Evolutionary conservation across 345 rosid species (phyloP), one percentile per base, ranked within the genome.

Genomic region (Citrus unshiu): DNA sequence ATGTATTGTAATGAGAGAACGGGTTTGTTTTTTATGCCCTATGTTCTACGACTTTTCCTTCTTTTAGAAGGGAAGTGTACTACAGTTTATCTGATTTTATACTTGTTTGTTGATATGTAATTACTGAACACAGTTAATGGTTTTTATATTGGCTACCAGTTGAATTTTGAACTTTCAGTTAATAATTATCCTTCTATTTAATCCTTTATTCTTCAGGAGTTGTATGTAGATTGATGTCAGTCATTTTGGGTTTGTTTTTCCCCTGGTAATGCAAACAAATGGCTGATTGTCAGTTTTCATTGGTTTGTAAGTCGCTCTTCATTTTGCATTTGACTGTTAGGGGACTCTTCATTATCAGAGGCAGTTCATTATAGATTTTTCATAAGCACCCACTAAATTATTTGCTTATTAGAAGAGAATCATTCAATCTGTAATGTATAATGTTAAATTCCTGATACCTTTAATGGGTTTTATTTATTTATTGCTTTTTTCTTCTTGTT

Each of bases 11-110:
- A 73, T 78, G 67, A 82, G 68, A 73, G 68, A 76, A 70, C 9
- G 77, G 83, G 63, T 64, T 81, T 74, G 63, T 76, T 73, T 80
- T 78, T 72, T 43, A 24, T 72, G 46, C 74, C 75, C 76, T 24
- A 63, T 29, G 54, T 70, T 70, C 59, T 75, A 61, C 13, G 27
- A 9, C 19, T 74, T 40, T 16, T 57, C 40, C 29, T 79, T 64
- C 64, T 40, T 73, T 54, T 60, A 21, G 54, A 32, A 74, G 66
- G 68, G 30, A 19, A 24, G 54, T 30, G 39, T 46, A 70, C 46
- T 73, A 73, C 58, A 24, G 49, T 43, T 59, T 25, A 59, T 18
- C 16, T 64, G 57, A 60, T 51, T 30, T 30, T 34, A 34, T 46
- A 49, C 39, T 77, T 34, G 9, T 72, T 12, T 25, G 32, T 76